A percentile compares a stretch with the other conserved stretches of the same genome.
Conservation (phyloP, 352 stramenopile genomes). For the Phytophthora aleatoria region DNA sequence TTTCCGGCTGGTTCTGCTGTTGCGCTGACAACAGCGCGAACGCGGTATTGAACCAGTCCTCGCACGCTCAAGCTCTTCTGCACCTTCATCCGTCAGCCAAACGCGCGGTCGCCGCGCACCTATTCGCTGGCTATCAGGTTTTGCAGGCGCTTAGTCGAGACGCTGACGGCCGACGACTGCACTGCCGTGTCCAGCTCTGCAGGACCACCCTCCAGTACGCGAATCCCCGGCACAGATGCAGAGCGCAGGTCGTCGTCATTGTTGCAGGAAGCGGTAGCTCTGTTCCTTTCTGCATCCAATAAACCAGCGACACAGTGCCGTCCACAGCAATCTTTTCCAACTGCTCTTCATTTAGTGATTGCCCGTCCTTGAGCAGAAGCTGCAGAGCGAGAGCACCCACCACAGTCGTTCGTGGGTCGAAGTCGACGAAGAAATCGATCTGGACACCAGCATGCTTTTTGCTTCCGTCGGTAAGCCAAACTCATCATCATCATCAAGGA, state of each 20-base stretch:
- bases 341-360: constrained; percentile 54
- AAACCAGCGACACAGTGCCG: constrained; percentile 68
- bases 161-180: constrained; percentile 22
- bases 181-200: constrained; percentile 38
- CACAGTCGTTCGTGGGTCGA: constrained; percentile 73
- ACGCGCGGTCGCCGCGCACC: constrained; percentile 40
- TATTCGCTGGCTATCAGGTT: constrained; percentile 60
- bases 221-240: not conserved
- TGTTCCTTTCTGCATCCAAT: constrained; percentile 87
- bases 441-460: constrained; percentile 64
- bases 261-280: constrained; percentile 30
- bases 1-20: constrained; percentile 27
- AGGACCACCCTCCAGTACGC: constrained; percentile 39
- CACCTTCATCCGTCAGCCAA: constrained; percentile 62
- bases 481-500: constrained; percentile 47
- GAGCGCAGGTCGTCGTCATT: constrained; percentile 7
- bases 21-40: constrained; percentile 34
- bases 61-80: constrained; percentile 65
- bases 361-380: constrained; percentile 66
- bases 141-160: constrained; percentile 62
- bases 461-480: constrained; percentile 51
- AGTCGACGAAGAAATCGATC: constrained; percentile 72
- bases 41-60: constrained; percentile 58
- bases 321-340: constrained; percentile 77
- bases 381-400: constrained; percentile 72